Percentiles rank a stretch among this genome's conserved stretches.
These are phyloP conservation scores for Leishmania martiniquensis DNA, from an alignment of 208 protist species.

Conservation along the genomic window DNA sequence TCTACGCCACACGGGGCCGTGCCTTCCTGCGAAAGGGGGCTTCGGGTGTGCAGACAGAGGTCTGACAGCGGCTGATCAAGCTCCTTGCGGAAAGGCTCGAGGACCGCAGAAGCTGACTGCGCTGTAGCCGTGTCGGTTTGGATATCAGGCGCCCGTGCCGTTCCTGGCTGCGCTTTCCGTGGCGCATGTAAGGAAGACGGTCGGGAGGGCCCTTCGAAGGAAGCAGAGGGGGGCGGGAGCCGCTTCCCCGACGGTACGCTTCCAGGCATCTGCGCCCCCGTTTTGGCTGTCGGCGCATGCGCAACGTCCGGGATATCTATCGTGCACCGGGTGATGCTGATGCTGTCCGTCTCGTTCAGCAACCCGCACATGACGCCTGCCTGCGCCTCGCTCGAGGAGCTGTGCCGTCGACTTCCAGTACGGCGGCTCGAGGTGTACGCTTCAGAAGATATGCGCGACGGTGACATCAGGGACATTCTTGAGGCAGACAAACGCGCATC, in stretches of 20 bases:
- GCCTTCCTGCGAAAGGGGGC: neutral
- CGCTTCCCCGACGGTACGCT: neutral
- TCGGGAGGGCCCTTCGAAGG: neutral
- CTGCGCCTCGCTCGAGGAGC: constrained; percentile 1
- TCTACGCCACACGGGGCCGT: neutral
- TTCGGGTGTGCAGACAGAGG: constrained; percentile 9
- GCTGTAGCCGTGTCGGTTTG: neutral
- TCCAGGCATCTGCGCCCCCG: neutral
- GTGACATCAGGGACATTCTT: neutral
- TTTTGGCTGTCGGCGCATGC: too few relatives aligned
- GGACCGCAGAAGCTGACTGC: neutral
- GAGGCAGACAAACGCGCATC: neutral
- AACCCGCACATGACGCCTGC: neutral
- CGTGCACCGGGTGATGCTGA: neutral
- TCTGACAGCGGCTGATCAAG: neutral
- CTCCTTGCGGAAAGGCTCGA: constrained; percentile 2
- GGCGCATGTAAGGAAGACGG: neutral
- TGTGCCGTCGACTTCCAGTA: constrained; percentile 4
- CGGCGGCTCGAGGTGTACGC: constrained; percentile 3
- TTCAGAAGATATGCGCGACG: constrained; percentile 2
- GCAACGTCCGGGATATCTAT: neutral
- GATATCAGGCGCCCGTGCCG: neutral
- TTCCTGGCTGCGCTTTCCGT: neutral
- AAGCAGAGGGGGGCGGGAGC: neutral
- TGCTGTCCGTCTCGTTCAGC: neutral